phyloP scores from a whole-genome alignment of 129 eudicot species.

The Saposhnikovia divaricata region DNA sequence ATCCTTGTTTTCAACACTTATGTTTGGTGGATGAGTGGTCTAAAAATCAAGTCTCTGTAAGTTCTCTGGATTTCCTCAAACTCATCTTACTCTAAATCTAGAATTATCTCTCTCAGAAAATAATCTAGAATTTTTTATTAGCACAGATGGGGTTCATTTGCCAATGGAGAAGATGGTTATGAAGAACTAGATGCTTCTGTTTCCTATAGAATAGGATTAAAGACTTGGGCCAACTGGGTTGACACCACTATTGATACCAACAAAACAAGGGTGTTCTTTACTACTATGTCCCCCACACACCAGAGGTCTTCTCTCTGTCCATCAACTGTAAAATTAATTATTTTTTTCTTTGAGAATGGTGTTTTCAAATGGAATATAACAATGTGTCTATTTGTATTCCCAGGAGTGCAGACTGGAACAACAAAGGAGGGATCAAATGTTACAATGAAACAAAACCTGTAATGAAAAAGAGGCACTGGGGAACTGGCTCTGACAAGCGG shows the following conservation, averaged over 20 bases:
- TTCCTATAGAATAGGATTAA: slow-evolving; percentile 70
- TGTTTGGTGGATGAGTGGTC: slow-evolving; percentile 98
- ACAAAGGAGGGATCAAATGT: slow-evolving; percentile 63
- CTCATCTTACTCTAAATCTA: not conserved
- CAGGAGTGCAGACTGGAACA: slow-evolving; percentile 80
- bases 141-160: slow-evolving; percentile 94
- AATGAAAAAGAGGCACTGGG: slow-evolving; percentile 63
- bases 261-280: slow-evolving; percentile 72
- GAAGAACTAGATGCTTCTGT: slow-evolving; percentile 73
- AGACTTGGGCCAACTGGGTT: slow-evolving; percentile 98
- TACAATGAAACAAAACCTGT: slow-evolving; percentile 82
- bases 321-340: not conserved
- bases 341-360: not conserved
- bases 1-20: slow-evolving; percentile 83
- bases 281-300: slow-evolving; percentile 98
- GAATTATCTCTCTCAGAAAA: not conserved
- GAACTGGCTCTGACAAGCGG: slow-evolving; percentile 73
- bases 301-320: slow-evolving; percentile 39
- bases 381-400: not conserved
- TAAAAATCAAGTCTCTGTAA: slow-evolving; percentile 73
- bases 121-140: too few species aligned
- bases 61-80: slow-evolving; percentile 16
- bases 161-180: slow-evolving; percentile 84
- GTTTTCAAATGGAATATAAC: not conserved
- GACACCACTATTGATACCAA: slow-evolving; percentile 65